Evolutionary conservation across 2,329 filamentous ascomycete species (phyloP).

Genomic region (Trichoderma aggressivum): DNA sequence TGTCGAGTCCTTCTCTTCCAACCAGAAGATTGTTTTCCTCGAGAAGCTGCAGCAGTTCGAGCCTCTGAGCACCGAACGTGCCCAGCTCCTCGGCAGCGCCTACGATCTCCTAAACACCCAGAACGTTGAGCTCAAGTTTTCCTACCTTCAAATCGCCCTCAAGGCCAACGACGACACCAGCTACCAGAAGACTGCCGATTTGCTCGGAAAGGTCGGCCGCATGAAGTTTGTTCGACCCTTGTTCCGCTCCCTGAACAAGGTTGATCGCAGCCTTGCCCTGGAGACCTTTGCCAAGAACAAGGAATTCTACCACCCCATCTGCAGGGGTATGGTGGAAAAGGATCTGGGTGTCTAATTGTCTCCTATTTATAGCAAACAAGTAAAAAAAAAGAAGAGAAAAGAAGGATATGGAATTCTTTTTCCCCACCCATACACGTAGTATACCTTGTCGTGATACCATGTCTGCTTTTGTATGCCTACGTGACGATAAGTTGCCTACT

Average conservation of each 20-base stretch:
- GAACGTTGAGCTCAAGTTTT: conserved; percentile 81
- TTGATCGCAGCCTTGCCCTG: conserved; percentile 71
- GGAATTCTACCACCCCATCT: conserved; percentile 96
- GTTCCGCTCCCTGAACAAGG: conserved; percentile 70
- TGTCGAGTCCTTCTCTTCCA: conserved; percentile 71
- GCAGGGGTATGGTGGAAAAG: conserved; percentile 80
- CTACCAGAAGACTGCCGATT: conserved; percentile 66
- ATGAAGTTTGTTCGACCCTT: conserved; percentile 97
- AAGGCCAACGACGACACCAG: conserved; percentile 66
- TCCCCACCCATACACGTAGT: background rate
- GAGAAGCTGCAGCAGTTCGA: conserved; percentile 67
- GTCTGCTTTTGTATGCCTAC: background rate
- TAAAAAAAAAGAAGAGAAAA: conserved; percentile 2
- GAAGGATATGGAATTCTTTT: background rate
- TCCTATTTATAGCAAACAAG: background rate
- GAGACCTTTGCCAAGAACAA: conserved; percentile 82
- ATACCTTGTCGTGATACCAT: background rate
- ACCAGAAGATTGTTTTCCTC: conserved; percentile 89
- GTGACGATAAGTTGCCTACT: conserved; percentile 28
- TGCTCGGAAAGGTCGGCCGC: conserved; percentile 78
- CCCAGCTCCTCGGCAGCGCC: conserved; percentile 67
- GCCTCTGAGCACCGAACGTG: conserved; percentile 61
- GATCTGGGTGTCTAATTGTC: conserved; percentile 53
- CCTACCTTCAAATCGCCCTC: conserved; percentile 78
- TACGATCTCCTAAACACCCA: conserved; percentile 73